A percentile compares a stretch with the other conserved stretches of the same genome.
These are phyloP conservation scores for Helianthus tuberosus DNA, from an alignment of 129 eudicot genomes.

Conservation along the genomic window DNA sequence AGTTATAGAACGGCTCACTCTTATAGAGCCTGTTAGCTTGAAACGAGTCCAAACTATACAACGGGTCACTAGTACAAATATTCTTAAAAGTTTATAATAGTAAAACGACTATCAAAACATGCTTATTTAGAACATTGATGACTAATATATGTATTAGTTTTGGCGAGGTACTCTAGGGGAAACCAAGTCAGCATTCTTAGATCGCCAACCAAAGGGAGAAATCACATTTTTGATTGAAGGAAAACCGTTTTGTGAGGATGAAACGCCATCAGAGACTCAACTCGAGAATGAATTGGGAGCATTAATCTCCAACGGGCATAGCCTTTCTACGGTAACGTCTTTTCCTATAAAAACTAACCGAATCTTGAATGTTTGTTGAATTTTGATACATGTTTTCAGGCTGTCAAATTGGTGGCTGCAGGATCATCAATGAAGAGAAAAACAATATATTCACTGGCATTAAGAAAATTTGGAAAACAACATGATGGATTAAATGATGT, in stretches of 20 bases:
- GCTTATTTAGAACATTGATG: constrained; percentile 16
- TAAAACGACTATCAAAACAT: background rate
- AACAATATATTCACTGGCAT: constrained; percentile 76
- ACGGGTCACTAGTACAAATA: too few relatives aligned
- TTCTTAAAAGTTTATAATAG: too few relatives aligned
- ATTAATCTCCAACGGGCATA: constrained; percentile 75
- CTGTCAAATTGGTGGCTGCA: constrained; percentile 89
- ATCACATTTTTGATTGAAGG: constrained; percentile 91
- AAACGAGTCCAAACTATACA: too few relatives aligned
- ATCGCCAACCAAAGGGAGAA: constrained; percentile 86
- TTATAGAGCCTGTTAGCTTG: too few relatives aligned
- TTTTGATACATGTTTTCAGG: constrained; percentile 43
- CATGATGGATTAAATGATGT: constrained; percentile 38
- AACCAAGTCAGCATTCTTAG: constrained; percentile 59
- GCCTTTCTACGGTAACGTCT: constrained; percentile 68
- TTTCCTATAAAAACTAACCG: background rate
- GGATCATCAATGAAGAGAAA: constrained; percentile 68
- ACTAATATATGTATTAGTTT: constrained; percentile 52
- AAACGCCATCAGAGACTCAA: constrained; percentile 62
- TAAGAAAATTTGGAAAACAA: constrained; percentile 75
- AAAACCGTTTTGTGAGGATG: constrained; percentile 40
- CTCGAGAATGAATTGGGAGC: constrained; percentile 68
- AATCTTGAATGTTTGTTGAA: background rate
- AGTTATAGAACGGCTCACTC: too few relatives aligned
- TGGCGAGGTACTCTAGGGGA: constrained; percentile 85